A percentile compares a stretch with the other conserved stretches of the same genome.
Evolutionary conservation across 164 flowering plant genomes (phyloP).

Genomic region (Macadamia tetraphylla): DNA sequence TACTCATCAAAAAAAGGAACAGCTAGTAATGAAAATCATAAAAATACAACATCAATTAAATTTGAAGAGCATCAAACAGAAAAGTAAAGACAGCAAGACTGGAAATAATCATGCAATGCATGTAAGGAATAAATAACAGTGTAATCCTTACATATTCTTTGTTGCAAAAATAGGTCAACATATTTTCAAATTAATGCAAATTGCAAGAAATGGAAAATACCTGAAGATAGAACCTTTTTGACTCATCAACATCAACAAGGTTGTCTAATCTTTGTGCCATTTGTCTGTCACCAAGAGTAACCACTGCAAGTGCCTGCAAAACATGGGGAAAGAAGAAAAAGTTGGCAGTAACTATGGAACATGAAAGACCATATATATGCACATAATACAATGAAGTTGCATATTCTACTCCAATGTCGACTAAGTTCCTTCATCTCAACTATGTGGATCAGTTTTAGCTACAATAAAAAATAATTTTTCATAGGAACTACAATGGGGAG

Average conservation of each 20-base stretch:
- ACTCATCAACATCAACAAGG: slow-evolving; percentile 77
- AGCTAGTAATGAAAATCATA: too few relatives aligned
- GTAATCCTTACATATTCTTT: not conserved
- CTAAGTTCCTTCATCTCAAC: too few relatives aligned
- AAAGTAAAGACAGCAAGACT: not conserved
- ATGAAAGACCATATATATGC: not conserved
- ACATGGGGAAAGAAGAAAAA: slow-evolving; percentile 2
- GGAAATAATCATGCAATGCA: not conserved
- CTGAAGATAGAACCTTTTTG: slow-evolving; percentile 96
- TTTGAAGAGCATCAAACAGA: not conserved
- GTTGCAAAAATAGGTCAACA: not conserved
- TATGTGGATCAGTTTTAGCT: too few relatives aligned
- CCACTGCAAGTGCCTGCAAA: slow-evolving; percentile 86
- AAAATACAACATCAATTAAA: not conserved
- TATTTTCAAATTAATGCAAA: not conserved
- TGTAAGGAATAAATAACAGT: not conserved
- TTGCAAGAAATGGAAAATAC: slow-evolving; percentile 24
- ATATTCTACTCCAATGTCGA: not conserved
- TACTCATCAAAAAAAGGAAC: too few relatives aligned
- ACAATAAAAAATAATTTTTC: too few relatives aligned
- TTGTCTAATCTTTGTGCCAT: slow-evolving; percentile 96
- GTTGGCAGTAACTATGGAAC: not conserved
- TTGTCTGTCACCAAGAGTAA: slow-evolving; percentile 89
- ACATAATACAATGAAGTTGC: not conserved
- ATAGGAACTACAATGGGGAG: too few relatives aligned